These are phyloP conservation scores for Diaporthe citriasiana DNA, from an alignment of 2,329 filamentous ascomycete genomes.

Conservation along the genomic window DNA sequence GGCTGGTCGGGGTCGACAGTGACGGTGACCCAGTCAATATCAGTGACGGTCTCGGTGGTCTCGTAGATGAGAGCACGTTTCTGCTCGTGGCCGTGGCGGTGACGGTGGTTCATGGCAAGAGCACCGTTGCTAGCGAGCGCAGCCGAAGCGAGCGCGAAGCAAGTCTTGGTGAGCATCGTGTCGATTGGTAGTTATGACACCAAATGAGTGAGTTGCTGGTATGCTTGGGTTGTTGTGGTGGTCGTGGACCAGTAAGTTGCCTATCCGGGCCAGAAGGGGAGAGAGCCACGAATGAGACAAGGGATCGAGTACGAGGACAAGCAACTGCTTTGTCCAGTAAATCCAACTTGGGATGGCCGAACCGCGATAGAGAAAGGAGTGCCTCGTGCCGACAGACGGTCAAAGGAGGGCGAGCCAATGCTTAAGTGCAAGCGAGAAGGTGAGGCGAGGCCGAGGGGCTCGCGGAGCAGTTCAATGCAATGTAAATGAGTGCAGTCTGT, in stretches of 20 bases:
- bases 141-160: constrained; percentile 59
- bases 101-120: constrained; percentile 59
- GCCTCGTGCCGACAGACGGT: constrained; percentile 33
- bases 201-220: neutral
- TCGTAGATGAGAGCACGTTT: constrained; percentile 53
- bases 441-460: neutral
- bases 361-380: constrained; percentile 36
- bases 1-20: constrained; percentile 54
- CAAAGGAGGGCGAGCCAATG: constrained; percentile 37
- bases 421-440: neutral
- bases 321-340: constrained; percentile 32
- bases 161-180: constrained; percentile 60
- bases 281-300: neutral
- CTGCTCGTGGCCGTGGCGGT: constrained; percentile 55
- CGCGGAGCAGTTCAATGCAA: constrained; percentile 9
- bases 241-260: constrained; percentile 19
- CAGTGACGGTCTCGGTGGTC: constrained; percentile 52
- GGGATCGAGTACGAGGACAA: neutral
- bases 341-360: neutral
- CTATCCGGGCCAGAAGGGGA: constrained; percentile 7
- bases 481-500: constrained; percentile 57
- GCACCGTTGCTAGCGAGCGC: constrained; percentile 59
- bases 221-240: neutral
- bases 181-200: constrained; percentile 31
- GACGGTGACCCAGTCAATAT: constrained; percentile 58